Conservation (phyloP, 352 stramenopile species). For the Globisporangium nodosum region DNA sequence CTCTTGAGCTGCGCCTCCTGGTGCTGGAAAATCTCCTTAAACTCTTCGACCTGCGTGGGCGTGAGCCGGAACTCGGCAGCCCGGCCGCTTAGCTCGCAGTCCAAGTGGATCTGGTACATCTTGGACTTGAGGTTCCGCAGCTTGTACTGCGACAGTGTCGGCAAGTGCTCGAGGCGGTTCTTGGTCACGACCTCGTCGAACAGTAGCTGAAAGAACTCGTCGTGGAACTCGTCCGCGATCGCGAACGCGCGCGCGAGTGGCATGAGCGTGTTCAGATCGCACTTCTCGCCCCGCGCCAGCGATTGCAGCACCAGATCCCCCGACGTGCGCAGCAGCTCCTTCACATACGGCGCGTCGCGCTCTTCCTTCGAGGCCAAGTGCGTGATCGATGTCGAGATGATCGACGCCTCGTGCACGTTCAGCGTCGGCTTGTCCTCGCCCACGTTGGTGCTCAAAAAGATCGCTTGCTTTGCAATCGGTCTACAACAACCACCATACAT, state of each 20-base stretch:
- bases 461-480: constrained; percentile 38
- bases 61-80: constrained; percentile 28
- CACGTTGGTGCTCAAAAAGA: constrained; percentile 25
- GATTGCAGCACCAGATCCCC: constrained; percentile 32
- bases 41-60: constrained; percentile 23
- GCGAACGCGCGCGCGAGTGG: constrained; percentile 44
- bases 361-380: constrained; percentile 48
- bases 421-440: constrained; percentile 18
- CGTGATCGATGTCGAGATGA: constrained; percentile 39
- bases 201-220: constrained; percentile 31
- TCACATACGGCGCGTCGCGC: constrained; percentile 43
- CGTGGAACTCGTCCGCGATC: constrained; percentile 51
- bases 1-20: constrained; percentile 48
- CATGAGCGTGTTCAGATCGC: constrained; percentile 26
- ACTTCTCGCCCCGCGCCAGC: constrained; percentile 12
- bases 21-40: constrained; percentile 34
- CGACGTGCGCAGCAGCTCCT: constrained; percentile 29
- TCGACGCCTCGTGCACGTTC: constrained; percentile 35
- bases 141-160: constrained; percentile 25
- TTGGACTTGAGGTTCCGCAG: constrained; percentile 33
- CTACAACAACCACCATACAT: constrained; percentile 11
- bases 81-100: constrained; percentile 36
- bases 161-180: constrained; percentile 28
- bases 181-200: constrained; percentile 48
- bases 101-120: constrained; percentile 63